Percentiles rank a stretch among this genome's conserved stretches.
These are phyloP conservation scores for Cicer pinnatifidum DNA, from an alignment of 306 rosid genomes.

Conservation along the genomic window DNA sequence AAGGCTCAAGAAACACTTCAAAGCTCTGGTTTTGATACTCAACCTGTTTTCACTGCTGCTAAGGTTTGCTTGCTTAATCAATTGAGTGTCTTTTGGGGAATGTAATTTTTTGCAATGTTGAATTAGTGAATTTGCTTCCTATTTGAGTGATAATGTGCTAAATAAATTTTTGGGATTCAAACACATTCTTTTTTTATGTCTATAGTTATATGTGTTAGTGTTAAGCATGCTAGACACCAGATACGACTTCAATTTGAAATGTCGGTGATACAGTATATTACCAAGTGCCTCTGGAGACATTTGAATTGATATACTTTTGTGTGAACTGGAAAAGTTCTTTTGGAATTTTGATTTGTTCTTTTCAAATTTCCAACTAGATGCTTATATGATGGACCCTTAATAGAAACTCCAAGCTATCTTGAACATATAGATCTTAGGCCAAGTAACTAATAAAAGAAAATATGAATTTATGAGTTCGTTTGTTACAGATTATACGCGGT, in stretches of 20 bases:
- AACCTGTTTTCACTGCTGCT: slow-evolving; percentile 72
- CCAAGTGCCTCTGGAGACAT: not conserved
- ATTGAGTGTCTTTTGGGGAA: not conserved
- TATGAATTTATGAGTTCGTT: too few relatives aligned
- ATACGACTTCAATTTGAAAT: too few relatives aligned
- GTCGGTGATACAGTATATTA: too few relatives aligned
- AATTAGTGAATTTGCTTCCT: slow-evolving; percentile 18
- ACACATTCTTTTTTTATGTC: not conserved
- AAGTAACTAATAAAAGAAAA: too few relatives aligned
- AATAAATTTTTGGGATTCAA: not conserved
- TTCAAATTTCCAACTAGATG: not conserved
- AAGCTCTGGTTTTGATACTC: slow-evolving; percentile 70
- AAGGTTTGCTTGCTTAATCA: slow-evolving; percentile 64
- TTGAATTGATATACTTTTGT: not conserved
- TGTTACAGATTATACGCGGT: too few relatives aligned
- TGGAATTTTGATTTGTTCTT: not conserved
- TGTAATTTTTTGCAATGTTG: slow-evolving; percentile 9
- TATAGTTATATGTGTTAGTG: not conserved
- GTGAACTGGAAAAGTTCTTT: slow-evolving; percentile 11
- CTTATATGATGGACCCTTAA: not conserved
- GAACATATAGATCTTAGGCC: not conserved
- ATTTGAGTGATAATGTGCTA: not conserved
- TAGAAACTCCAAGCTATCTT: not conserved
- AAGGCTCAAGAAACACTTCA: slow-evolving; percentile 80
- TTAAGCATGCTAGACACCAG: too few relatives aligned